These are phyloP conservation scores for Hygrophoropsis aurantiaca DNA, from an alignment of 768 basidiomycete genomes.

Conservation along the genomic window DNA sequence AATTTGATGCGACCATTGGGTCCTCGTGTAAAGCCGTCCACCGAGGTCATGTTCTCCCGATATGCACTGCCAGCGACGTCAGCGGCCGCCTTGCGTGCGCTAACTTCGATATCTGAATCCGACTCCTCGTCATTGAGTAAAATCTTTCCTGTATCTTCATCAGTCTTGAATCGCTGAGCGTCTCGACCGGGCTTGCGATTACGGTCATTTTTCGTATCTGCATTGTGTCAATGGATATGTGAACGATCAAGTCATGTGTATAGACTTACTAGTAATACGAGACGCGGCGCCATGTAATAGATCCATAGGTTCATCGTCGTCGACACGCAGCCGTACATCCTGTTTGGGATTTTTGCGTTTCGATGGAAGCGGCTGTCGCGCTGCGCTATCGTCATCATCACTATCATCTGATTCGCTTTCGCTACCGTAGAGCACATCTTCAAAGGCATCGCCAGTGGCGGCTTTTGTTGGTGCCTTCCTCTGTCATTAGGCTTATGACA, in stretches of 20 bases:
- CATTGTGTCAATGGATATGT: background rate
- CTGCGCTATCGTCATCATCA: slow-evolving; percentile 51
- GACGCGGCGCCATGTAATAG: slow-evolving; percentile 78
- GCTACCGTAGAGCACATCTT: slow-evolving; percentile 95
- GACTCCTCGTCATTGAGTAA: slow-evolving; percentile 62
- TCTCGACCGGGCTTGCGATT: slow-evolving; percentile 84
- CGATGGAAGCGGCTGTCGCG: slow-evolving; percentile 27
- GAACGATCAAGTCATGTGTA: background rate
- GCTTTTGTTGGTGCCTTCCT: slow-evolving; percentile 47
- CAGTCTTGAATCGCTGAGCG: slow-evolving; percentile 82
- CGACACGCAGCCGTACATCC: slow-evolving; percentile 73
- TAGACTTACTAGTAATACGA: slow-evolving; percentile 63
- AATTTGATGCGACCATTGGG: slow-evolving; percentile 86
- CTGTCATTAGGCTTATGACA: slow-evolving; percentile 1
- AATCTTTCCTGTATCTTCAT: slow-evolving; percentile 80
- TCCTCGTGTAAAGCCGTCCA: slow-evolving; percentile 88
- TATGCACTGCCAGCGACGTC: slow-evolving; percentile 76
- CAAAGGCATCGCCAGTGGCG: slow-evolving; percentile 84
- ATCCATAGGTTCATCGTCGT: slow-evolving; percentile 95
- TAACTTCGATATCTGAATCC: slow-evolving; percentile 45
- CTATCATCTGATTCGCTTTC: slow-evolving; percentile 85
- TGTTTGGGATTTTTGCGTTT: slow-evolving; percentile 38
- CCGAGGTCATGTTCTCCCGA: slow-evolving; percentile 76
- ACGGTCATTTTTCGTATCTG: slow-evolving; percentile 47
- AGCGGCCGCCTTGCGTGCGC: slow-evolving; percentile 42